These are phyloP conservation scores for Candida broadrunensis DNA, from an alignment of 805 yeast genomes.

Conservation along the genomic window DNA sequence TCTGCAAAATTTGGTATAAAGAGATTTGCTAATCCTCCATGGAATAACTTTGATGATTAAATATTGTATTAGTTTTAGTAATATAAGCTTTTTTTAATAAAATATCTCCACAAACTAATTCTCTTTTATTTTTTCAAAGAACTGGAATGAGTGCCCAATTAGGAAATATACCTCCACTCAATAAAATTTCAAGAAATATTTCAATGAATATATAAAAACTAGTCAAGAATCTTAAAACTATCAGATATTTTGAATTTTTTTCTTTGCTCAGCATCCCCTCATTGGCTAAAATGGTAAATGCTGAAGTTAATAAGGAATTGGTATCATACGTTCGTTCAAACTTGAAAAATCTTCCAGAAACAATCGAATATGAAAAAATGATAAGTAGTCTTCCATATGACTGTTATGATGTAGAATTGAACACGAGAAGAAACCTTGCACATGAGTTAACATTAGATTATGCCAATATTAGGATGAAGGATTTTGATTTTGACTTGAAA, in stretches of 20 bases:
- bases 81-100: too few species aligned
- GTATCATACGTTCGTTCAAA: slow-evolving; percentile 33
- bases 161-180: too few species aligned
- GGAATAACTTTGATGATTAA: slow-evolving; percentile 12
- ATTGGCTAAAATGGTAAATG: slow-evolving; percentile 21
- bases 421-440: slow-evolving; percentile 23
- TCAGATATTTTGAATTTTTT: too few species aligned
- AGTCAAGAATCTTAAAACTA: too few species aligned
- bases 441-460: slow-evolving; percentile 37
- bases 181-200: too few species aligned
- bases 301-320: slow-evolving; percentile 25
- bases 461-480: slow-evolving; percentile 27
- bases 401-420: slow-evolving; percentile 24
- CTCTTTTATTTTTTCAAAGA: too few species aligned
- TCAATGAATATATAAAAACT: too few species aligned
- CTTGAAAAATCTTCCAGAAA: slow-evolving; percentile 29
- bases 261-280: too few species aligned
- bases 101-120: too few species aligned
- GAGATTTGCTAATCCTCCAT: slow-evolving; percentile 26
- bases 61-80: too few species aligned
- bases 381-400: slow-evolving; percentile 50
- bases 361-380: slow-evolving; percentile 53
- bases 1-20: slow-evolving; percentile 31
- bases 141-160: too few species aligned
- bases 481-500: slow-evolving; percentile 23